phyloP scores from a whole-genome alignment of 441 rosid genomes.

The Daphne laureola region DNA sequence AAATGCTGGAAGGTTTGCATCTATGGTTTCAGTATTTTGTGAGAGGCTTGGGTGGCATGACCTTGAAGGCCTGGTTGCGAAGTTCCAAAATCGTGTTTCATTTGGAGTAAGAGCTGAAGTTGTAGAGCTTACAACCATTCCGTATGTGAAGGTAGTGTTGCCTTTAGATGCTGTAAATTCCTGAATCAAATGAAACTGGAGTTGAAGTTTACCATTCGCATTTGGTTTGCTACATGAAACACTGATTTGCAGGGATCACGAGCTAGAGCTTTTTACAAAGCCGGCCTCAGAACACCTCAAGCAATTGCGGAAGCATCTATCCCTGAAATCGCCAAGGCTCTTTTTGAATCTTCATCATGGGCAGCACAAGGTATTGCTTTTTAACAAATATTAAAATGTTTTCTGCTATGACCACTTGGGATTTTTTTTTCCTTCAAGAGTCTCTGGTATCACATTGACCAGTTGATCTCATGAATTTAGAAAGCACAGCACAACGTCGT shows the following conservation, averaged over 20 bases:
- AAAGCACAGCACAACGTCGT: constrained; percentile 69
- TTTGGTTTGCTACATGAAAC: not conserved
- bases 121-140: constrained; percentile 94
- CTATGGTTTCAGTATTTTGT: constrained; percentile 95
- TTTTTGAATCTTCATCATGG: constrained; percentile 92
- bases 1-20: constrained; percentile 97
- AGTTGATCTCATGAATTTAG: constrained; percentile 25
- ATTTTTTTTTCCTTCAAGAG: not conserved
- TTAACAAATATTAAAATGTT: not conserved
- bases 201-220: no score
- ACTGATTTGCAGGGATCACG: constrained; percentile 71
- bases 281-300: constrained; percentile 86
- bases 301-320: constrained; percentile 94
- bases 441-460: constrained; percentile 19
- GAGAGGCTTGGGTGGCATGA: constrained; percentile 99
- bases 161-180: no score
- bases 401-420: not conserved
- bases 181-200: no score
- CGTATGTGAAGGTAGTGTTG: constrained; percentile 73
- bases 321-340: constrained; percentile 83
- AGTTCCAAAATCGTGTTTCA: constrained; percentile 96
- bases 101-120: constrained; percentile 99
- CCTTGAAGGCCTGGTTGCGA: constrained; percentile 85
- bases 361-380: constrained; percentile 54
- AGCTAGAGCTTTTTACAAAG: constrained; percentile 94